Evolutionary conservation across 2,329 filamentous ascomycete species (phyloP).

Genomic region (Fusarium sp.): DNA sequence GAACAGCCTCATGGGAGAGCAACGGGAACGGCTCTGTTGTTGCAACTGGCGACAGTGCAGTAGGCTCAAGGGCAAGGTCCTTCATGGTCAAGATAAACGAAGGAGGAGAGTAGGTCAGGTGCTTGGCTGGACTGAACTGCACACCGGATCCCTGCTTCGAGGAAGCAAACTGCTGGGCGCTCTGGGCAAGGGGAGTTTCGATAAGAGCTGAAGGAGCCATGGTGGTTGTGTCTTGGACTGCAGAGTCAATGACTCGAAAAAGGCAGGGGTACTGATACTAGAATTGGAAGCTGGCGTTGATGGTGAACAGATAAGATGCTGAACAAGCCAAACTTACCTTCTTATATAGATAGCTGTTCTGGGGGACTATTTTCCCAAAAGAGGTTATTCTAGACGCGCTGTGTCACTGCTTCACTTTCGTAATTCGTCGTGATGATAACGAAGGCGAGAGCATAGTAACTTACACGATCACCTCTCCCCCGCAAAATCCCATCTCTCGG

Average conservation of each 20-base stretch:
- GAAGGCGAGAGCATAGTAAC: neutral
- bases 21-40: conserved; percentile 48
- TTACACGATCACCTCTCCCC: neutral
- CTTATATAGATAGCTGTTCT: neutral
- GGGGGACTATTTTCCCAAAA: neutral
- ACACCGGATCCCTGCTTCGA: neutral
- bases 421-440: neutral
- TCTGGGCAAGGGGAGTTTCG: conserved; percentile 3
- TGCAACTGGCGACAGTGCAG: conserved; percentile 39
- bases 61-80: conserved; percentile 33
- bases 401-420: neutral
- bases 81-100: conserved; percentile 33
- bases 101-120: conserved; percentile 32
- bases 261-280: neutral
- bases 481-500: neutral
- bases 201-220: conserved; percentile 28
- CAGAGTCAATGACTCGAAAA: neutral
- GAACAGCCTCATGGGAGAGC: conserved; percentile 38
- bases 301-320: neutral
- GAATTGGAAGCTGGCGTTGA: neutral
- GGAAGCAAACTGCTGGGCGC: neutral
- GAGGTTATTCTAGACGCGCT: conserved; percentile 1
- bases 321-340: neutral
- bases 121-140: conserved; percentile 32
- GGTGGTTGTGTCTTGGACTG: neutral